Conservation (phyloP, 139 green algal species). For the Chlamydomonas urium region DNA sequence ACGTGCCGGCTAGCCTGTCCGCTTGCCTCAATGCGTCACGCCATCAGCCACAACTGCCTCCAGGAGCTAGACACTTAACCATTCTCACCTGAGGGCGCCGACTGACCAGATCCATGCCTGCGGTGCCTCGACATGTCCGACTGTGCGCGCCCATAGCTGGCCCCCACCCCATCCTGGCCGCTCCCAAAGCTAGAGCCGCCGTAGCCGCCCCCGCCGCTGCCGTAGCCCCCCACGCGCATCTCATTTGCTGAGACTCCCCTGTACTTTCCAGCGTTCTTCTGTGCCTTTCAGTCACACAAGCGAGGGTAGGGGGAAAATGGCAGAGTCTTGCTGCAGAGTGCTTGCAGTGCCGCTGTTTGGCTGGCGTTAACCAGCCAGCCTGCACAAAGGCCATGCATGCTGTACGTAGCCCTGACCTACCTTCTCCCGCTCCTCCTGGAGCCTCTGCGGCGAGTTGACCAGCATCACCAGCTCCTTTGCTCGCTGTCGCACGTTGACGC, state of each 20-base stretch:
- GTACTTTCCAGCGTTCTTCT: slow-evolving; percentile 66
- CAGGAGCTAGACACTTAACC: too few species aligned
- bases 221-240: slow-evolving; percentile 23
- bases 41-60: not conserved
- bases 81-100: too few species aligned
- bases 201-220: slow-evolving; percentile 15
- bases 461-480: slow-evolving; percentile 70
- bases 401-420: slow-evolving; percentile 20
- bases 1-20: too few species aligned
- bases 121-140: too few species aligned
- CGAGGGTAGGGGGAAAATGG: too few species aligned
- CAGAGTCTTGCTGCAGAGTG: too few species aligned
- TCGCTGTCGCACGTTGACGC: slow-evolving; percentile 84
- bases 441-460: slow-evolving; percentile 48
- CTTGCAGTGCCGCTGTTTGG: too few species aligned
- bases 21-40: too few species aligned
- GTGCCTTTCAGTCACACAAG: too few species aligned
- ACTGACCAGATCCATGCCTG: too few species aligned
- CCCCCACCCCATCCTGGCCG: not conserved
- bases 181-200: not conserved
- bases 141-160: not conserved
- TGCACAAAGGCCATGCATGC: not conserved
- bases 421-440: slow-evolving; percentile 70
- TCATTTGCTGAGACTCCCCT: slow-evolving; percentile 59
- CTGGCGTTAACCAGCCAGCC: not conserved